These are phyloP conservation scores for Colletotrichum magnum DNA, from an alignment of 2,329 filamentous ascomycete genomes.

Conservation along the genomic window DNA sequence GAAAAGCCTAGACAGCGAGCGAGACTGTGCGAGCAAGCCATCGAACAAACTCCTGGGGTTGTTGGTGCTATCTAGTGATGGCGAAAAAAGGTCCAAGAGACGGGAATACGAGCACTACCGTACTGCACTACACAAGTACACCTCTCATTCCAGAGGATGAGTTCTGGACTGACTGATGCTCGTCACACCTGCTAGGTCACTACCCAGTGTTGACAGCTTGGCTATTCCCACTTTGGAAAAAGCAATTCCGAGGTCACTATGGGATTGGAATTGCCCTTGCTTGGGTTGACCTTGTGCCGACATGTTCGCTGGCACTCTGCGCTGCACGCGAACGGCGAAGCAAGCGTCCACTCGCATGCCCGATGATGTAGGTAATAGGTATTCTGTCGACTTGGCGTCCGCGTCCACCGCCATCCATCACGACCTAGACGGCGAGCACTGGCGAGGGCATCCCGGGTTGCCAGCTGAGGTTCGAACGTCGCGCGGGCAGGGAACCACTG, in stretches of 20 bases:
- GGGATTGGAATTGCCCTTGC: slow-evolving; percentile 1
- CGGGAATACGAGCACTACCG: too few species aligned
- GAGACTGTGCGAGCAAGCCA: not conserved
- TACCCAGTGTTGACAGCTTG: slow-evolving; percentile 28
- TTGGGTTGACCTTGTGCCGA: slow-evolving; percentile 28
- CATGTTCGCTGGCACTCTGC: slow-evolving; percentile 15
- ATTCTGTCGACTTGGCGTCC: slow-evolving; percentile 30
- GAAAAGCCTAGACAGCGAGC: too few species aligned
- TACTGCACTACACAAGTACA: not conserved
- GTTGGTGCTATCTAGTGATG: too few species aligned
- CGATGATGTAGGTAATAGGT: slow-evolving; percentile 18
- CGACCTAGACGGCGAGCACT: slow-evolving; percentile 2
- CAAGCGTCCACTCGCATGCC: slow-evolving; percentile 25
- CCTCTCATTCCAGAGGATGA: not conserved
- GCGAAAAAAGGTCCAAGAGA: too few species aligned
- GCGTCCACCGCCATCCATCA: slow-evolving; percentile 30
- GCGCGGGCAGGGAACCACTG: slow-evolving; percentile 13
- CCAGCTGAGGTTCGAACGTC: not conserved
- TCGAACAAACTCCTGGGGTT: too few species aligned
- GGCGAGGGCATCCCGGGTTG: slow-evolving; percentile 31
- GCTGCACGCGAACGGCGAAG: slow-evolving; percentile 36
- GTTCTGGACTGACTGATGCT: slow-evolving; percentile 1
- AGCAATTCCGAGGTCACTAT: slow-evolving; percentile 12
- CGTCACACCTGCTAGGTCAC: not conserved
- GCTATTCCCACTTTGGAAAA: slow-evolving; percentile 15